Conservation (phyloP, 768 basidiomycete genomes). For the Ramaria sp. region DNA sequence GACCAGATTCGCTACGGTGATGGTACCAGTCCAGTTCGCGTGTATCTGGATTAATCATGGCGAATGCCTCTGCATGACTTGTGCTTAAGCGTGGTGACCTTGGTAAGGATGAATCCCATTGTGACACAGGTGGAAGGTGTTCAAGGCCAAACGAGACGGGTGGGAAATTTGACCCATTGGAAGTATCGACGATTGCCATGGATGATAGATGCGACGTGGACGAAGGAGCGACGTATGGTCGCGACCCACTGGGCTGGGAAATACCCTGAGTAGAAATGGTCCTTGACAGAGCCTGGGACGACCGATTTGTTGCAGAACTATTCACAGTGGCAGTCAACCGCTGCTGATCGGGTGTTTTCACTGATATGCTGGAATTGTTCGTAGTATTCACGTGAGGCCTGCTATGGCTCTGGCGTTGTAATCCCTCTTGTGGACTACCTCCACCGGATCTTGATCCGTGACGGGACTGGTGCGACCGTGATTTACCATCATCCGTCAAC, state of each 20-base stretch:
- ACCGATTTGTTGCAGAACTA: not conserved
- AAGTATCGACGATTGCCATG: not conserved
- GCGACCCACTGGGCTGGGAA: not conserved
- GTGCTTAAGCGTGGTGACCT: conserved; percentile 4
- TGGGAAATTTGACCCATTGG: not conserved
- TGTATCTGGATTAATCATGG: not conserved
- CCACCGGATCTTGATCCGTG: not conserved
- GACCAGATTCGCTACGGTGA: not conserved
- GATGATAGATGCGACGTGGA: not conserved
- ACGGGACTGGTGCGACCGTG: not conserved
- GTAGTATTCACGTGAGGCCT: not conserved
- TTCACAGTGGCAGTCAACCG: not conserved
- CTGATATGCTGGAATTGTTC: not conserved
- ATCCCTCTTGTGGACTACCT: too few relatives aligned
- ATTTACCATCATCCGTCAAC: conserved; percentile 4
- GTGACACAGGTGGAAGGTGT: not conserved
- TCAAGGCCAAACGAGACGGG: not conserved
- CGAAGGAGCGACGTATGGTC: not conserved
- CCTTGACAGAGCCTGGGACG: not conserved
- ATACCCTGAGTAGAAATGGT: not conserved
- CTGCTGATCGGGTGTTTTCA: not conserved
- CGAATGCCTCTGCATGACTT: conserved; percentile 10
- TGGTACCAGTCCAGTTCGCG: not conserved
- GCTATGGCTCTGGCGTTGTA: not conserved
- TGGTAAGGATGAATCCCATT: not conserved